These are phyloP conservation scores for Rhinocladiella similis DNA, from an alignment of 2,329 filamentous ascomycete genomes.

Conservation along the genomic window DNA sequence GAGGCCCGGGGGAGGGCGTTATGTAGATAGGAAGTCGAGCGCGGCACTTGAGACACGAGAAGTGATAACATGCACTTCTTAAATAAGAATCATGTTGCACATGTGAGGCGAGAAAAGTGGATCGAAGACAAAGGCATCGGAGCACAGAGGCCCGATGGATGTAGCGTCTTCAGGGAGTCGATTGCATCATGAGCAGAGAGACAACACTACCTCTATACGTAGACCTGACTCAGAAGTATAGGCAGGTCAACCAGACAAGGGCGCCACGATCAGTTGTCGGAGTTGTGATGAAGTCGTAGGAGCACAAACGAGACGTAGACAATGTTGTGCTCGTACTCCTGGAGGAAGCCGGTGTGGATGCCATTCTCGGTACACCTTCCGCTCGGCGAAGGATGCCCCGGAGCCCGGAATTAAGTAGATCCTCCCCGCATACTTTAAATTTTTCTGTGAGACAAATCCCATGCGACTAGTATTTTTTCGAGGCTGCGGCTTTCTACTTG, in stretches of 20 bases:
- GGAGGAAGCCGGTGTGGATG: no score
- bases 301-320: no score
- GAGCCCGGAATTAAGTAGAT: not conserved
- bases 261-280: no score
- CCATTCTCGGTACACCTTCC: not conserved
- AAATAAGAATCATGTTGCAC: not conserved
- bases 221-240: no score
- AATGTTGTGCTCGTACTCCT: no score
- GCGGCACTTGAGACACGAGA: not conserved
- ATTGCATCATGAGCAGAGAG: no score
- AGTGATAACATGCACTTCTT: not conserved
- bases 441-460: not conserved
- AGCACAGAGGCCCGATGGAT: not conserved
- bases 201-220: no score
- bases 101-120: not conserved
- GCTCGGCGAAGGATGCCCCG: conserved; percentile 8
- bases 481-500: not conserved
- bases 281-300: no score
- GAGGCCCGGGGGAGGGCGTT: no score
- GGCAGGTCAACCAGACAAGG: no score
- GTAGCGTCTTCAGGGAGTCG: no score
- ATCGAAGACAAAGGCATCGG: not conserved
- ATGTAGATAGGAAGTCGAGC: no score
- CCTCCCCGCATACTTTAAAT: not conserved
- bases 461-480: not conserved